Evolutionary conservation across 805 yeast species (phyloP).

Genomic region (Sugiyamaella floridensis): DNA sequence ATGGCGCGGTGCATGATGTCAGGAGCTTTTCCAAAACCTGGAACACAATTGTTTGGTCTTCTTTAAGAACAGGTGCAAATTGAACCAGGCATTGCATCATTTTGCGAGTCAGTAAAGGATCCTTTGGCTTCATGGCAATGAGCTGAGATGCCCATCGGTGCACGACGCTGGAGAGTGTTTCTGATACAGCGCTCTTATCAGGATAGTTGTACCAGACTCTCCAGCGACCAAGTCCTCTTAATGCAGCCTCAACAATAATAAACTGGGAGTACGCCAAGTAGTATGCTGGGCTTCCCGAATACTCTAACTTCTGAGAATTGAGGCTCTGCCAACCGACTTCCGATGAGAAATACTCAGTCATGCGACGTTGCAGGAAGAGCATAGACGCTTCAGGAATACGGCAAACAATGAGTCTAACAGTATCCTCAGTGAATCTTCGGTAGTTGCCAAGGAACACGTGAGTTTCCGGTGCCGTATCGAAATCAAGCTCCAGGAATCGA

Average conservation of each 20-base stretch:
- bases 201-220: slow-evolving; percentile 75
- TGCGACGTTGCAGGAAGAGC: slow-evolving; percentile 68
- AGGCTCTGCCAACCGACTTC: slow-evolving; percentile 60
- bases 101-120: slow-evolving; percentile 75
- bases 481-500: slow-evolving; percentile 72
- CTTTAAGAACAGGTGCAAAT: slow-evolving; percentile 84
- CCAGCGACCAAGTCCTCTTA: slow-evolving; percentile 94
- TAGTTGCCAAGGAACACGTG: slow-evolving; percentile 71
- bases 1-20: slow-evolving; percentile 79
- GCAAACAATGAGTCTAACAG: slow-evolving; percentile 81
- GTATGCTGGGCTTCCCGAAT: slow-evolving; percentile 54
- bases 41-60: slow-evolving; percentile 60
- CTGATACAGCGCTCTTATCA: slow-evolving; percentile 45
- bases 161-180: slow-evolving; percentile 56
- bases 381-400: slow-evolving; percentile 76
- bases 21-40: slow-evolving; percentile 76
- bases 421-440: slow-evolving; percentile 80
- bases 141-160: slow-evolving; percentile 49
- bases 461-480: slow-evolving; percentile 78
- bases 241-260: slow-evolving; percentile 78
- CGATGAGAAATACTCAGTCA: slow-evolving; percentile 63
- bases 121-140: slow-evolving; percentile 65
- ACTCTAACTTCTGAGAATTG: slow-evolving; percentile 45
- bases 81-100: slow-evolving; percentile 90
- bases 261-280: slow-evolving; percentile 75